Evolutionary conservation across 768 basidiomycete genomes (phyloP).

Genomic region (Coprinopsis cinerea): DNA sequence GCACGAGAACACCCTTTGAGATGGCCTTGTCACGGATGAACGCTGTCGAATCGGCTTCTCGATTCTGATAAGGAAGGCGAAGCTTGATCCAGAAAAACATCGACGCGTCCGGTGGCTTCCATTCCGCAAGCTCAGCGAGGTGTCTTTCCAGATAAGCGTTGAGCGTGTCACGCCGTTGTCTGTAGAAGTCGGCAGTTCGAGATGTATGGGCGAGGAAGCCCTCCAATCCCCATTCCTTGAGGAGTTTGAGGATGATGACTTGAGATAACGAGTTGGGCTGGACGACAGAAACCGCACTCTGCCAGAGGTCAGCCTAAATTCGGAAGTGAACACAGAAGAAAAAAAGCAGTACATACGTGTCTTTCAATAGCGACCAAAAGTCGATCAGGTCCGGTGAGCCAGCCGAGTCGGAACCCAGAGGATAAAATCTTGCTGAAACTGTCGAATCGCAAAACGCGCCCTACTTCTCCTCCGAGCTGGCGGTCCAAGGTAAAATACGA

Average conservation of each 20-base stretch:
- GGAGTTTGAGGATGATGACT: constrained; percentile 47
- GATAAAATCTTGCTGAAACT: constrained; percentile 81
- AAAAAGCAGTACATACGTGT: constrained; percentile 40
- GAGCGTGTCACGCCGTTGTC: constrained; percentile 62
- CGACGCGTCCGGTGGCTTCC: constrained; percentile 61
- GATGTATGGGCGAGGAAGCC: constrained; percentile 63
- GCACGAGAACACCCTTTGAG: constrained; percentile 69
- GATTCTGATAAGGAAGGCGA: constrained; percentile 10
- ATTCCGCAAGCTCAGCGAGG: constrained; percentile 66
- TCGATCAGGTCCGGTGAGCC: constrained; percentile 61
- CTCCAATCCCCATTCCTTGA: constrained; percentile 64
- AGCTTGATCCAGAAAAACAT: constrained; percentile 80
- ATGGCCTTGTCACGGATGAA: constrained; percentile 67
- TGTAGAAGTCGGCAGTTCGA: constrained; percentile 65
- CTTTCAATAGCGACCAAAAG: constrained; percentile 65
- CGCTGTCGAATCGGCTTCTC: constrained; percentile 47
- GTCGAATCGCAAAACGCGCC: constrained; percentile 80
- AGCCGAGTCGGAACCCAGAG: constrained; percentile 72
- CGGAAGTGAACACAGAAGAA: background rate
- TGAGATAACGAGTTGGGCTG: constrained; percentile 58
- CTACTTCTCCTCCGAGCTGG: constrained; percentile 46
- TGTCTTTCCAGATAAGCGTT: constrained; percentile 62
- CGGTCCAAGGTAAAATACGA: constrained; percentile 78
- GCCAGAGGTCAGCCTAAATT: background rate
- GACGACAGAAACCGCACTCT: constrained; percentile 58